Conservation (phyloP, 1,284 basidiomycete species). For the Veloboletus limbatus region DNA sequence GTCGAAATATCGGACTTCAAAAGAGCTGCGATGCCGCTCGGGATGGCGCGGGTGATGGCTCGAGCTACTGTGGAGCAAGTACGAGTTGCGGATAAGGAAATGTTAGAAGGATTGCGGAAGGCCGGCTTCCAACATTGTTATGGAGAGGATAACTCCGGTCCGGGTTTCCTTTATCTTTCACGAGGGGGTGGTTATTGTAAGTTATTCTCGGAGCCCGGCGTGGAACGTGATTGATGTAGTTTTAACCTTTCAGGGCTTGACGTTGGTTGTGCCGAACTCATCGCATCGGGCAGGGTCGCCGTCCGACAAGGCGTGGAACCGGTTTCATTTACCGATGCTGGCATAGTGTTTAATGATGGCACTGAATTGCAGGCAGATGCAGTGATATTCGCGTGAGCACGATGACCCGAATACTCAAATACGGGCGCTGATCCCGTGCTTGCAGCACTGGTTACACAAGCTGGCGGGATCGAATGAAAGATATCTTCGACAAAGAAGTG, state of each 20-base stretch:
- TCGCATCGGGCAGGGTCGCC: slow-evolving; percentile 4
- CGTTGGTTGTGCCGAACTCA: slow-evolving; percentile 11
- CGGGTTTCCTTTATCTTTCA: slow-evolving; percentile 4
- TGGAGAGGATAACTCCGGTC: slow-evolving; percentile 3
- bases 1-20: slow-evolving; percentile 11
- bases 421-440: background rate
- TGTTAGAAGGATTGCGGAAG: slow-evolving; percentile 7
- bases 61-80: background rate
- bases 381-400: slow-evolving; percentile 9
- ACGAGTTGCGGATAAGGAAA: slow-evolving; percentile 3
- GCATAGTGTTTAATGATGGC: slow-evolving; percentile 6
- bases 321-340: slow-evolving; percentile 2
- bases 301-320: slow-evolving; percentile 6
- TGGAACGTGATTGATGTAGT: background rate
- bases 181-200: slow-evolving; percentile 10
- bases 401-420: background rate
- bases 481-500: slow-evolving; percentile 2
- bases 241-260: slow-evolving; percentile 4
- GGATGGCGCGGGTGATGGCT: slow-evolving; percentile 2
- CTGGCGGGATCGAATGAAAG: slow-evolving; percentile 10
- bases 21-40: slow-evolving; percentile 4
- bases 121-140: slow-evolving; percentile 2
- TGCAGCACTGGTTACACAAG: slow-evolving; percentile 9
- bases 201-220: background rate
- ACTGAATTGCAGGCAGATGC: slow-evolving; percentile 5